Conservation (phyloP, 257 asterid species). For the Nicotiana obtusifolia region DNA sequence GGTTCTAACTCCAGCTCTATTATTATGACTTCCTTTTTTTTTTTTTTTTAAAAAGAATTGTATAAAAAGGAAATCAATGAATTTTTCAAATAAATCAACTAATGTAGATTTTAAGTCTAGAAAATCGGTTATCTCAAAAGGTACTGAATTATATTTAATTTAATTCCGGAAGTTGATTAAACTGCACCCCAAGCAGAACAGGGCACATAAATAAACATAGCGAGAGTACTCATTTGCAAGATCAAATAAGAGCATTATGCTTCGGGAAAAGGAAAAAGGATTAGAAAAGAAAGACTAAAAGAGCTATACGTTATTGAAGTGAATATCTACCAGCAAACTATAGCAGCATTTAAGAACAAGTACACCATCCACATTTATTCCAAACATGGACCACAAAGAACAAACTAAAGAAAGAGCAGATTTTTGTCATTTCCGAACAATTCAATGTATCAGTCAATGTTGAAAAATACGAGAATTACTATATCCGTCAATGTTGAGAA, state of each 20-base stretch:
- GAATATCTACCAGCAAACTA: not conserved
- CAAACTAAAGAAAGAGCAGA: not conserved
- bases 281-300: too few species aligned
- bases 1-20: not conserved
- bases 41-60: not conserved
- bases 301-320: not conserved
- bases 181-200: not conserved
- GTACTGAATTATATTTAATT: not conserved
- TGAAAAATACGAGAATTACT: not conserved
- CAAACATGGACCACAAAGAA: not conserved
- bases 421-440: constrained; percentile 4
- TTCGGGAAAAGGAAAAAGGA: too few species aligned
- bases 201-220: not conserved
- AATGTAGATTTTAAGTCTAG: not conserved
- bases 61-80: not conserved
- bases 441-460: not conserved
- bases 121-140: too few species aligned
- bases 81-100: not conserved
- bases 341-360: not conserved
- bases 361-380: too few species aligned
- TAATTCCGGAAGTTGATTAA: not conserved
- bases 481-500: not conserved
- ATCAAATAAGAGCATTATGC: not conserved
- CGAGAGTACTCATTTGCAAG: not conserved
- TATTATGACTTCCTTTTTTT: not conserved